phyloP scores from a whole-genome alignment of 805 yeast genomes.

The Komagataella phaffii region DNA sequence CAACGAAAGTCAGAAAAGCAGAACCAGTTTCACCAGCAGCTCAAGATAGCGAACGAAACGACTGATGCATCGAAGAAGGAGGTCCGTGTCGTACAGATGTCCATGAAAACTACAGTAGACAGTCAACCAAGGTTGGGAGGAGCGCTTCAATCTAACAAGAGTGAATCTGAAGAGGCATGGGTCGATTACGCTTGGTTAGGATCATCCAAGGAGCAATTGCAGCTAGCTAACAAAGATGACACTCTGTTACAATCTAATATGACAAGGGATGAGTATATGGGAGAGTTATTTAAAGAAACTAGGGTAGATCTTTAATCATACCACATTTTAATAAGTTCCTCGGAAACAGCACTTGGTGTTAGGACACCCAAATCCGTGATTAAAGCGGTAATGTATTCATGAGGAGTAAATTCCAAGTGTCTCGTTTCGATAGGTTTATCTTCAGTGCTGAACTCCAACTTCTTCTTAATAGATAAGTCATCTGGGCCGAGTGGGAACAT shows the following conservation, averaged over 20 bases:
- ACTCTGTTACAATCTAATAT: conserved; percentile 12
- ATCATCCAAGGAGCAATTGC: conserved; percentile 12
- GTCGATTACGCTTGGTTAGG: conserved; percentile 31
- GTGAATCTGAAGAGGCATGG: conserved; percentile 47
- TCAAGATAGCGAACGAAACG: conserved; percentile 24
- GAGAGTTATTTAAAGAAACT: conserved; percentile 13
- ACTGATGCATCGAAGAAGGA: conserved; percentile 21
- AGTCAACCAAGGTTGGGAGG: conserved; percentile 51
- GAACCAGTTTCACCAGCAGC: conserved; percentile 25
- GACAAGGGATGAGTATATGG: conserved; percentile 18
- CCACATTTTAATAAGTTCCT: conserved; percentile 96
- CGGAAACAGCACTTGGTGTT: conserved; percentile 97
- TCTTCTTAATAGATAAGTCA: conserved; percentile 57
- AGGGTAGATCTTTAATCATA: conserved; percentile 42
- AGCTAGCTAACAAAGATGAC: conserved; percentile 11
- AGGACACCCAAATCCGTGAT: conserved; percentile 94
- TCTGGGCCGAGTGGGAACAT: conserved; percentile 89
- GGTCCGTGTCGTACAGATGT: conserved; percentile 62
- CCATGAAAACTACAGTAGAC: conserved; percentile 50
- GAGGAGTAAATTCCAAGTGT: conserved; percentile 91
- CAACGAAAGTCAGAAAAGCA: conserved; percentile 15
- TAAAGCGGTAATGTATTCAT: conserved; percentile 87
- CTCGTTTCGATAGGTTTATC: conserved; percentile 22
- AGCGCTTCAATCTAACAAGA: conserved; percentile 52
- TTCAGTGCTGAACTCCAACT: conserved; percentile 28